Percentiles rank a stretch among this genome's conserved stretches.
Conservation (phyloP, 2,329 filamentous ascomycete genomes). For the Xylaria sp. region DNA sequence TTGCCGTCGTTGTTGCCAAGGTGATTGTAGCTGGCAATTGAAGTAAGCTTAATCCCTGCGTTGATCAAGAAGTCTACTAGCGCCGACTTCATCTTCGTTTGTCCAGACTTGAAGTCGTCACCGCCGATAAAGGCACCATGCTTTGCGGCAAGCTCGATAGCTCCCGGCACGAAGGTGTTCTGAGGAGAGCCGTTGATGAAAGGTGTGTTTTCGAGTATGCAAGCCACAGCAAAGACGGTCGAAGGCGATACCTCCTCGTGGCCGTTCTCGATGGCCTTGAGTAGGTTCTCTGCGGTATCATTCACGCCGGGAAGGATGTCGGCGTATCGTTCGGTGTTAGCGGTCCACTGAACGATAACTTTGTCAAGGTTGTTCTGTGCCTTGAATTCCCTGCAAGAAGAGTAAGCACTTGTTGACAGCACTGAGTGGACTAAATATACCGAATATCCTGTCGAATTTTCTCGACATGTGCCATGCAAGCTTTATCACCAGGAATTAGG, state of each 20-base stretch:
- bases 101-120: conserved; percentile 99
- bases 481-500: conserved; percentile 80
- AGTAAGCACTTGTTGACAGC: conserved; percentile 5
- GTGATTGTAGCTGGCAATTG: conserved; percentile 99
- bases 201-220: conserved; percentile 84
- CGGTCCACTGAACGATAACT: conserved; percentile 97
- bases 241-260: conserved; percentile 94
- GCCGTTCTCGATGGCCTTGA: conserved; percentile 83
- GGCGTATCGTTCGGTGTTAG: conserved; percentile 97
- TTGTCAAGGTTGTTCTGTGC: conserved; percentile 83
- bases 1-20: conserved; percentile 99
- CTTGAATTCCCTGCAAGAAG: conserved; percentile 78
- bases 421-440: conserved; percentile 48
- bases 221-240: conserved; percentile 93
- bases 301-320: conserved; percentile 89
- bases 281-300: conserved; percentile 92
- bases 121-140: conserved; percentile 91
- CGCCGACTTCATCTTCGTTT: conserved; percentile 99
- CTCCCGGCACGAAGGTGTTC: conserved; percentile 97
- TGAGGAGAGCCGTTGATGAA: conserved; percentile 99
- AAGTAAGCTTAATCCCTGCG: conserved; percentile 97
- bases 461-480: conserved; percentile 86
- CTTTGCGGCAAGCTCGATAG: conserved; percentile 84
- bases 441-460: conserved; percentile 91
- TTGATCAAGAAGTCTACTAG: conserved; percentile 98